Conservation (phyloP, 2,329 filamentous ascomycete species). For the Alternaria arborescens region DNA sequence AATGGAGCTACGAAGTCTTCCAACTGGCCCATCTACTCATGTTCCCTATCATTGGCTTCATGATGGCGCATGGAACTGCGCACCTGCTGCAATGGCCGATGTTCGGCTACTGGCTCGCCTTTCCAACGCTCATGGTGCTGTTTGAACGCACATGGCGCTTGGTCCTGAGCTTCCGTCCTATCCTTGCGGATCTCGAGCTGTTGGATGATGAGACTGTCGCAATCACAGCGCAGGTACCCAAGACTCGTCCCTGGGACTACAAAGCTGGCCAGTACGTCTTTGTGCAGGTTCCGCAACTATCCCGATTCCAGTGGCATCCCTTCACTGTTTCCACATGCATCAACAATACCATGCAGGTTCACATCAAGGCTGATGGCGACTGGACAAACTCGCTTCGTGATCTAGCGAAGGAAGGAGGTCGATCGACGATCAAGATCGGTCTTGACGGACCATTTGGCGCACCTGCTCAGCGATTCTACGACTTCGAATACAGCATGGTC, state of each 20-base stretch:
- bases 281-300: constrained; percentile 63
- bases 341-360: constrained; percentile 62
- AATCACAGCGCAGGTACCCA: constrained; percentile 60
- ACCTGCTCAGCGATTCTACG: constrained; percentile 66
- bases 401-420: constrained; percentile 51
- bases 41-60: constrained; percentile 65
- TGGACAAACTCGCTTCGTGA: constrained; percentile 62
- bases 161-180: constrained; percentile 57
- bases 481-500: constrained; percentile 65
- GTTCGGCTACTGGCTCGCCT: constrained; percentile 65
- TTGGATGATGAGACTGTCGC: constrained; percentile 64
- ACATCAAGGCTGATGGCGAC: constrained; percentile 67
- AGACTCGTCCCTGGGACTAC: constrained; percentile 61
- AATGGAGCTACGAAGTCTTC: constrained; percentile 65
- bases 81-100: constrained; percentile 63
- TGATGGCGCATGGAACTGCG: constrained; percentile 64
- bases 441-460: constrained; percentile 67
- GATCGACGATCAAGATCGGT: constrained; percentile 58
- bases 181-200: constrained; percentile 59
- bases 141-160: constrained; percentile 60
- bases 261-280: constrained; percentile 67
- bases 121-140: constrained; percentile 62
- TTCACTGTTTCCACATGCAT: constrained; percentile 67
- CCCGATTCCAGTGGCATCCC: constrained; percentile 67
- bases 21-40: constrained; percentile 66